Evolutionary conservation across 176 grass and related monocot species (phyloP), one percentile per base, ranked within the genome.

Genomic region (Calamus simplicifolius): DNA sequence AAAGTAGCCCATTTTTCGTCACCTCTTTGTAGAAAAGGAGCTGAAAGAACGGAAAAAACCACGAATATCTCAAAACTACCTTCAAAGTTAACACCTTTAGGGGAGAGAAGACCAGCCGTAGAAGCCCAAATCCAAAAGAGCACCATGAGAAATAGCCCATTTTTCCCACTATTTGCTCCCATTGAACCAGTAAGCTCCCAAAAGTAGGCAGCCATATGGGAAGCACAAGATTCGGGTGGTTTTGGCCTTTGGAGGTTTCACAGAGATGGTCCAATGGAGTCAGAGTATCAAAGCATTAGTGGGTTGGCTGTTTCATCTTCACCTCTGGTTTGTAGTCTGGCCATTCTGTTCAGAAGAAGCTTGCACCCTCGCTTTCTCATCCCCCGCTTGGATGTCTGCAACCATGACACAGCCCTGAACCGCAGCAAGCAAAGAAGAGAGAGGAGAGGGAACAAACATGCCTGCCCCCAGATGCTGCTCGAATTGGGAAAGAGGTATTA

Each of bases 81-180:
- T 97, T 97, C 92, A 62, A 27, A 31, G 78, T 98, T 98, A 59
- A 98, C 84, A 23, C 93, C 93, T 76, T 98, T 92, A 48, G 93
- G 58, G 50, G 87, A 88, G 78, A 98, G 93, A 18, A 83, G 51
- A 1, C 71, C 87, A 25, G 78, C 27, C 38, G 30, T 52, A 75
- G 58, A 80, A 79, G 28, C 65, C 58, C 51, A 81, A 4, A 71
- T 78, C 16, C 62, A 74, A n/a, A 72, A 17, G 62, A 82, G 54
- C 51, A 60, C 30, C 72, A 66, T 61, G n/a, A 67, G 25, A 25
- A 82, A 62, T 18, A 73, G 51, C 19, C 25, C 79, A 70, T 54
- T 52, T 31, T 27, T 69, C 18, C 59, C 19, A 5, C 3, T 57
- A 52, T 16, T 72, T 65, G 54, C 29, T 59, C 62, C 62, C 66